Evolutionary conservation across 164 flowering plant species (phyloP).

Genomic region (Aristolochia californica): DNA sequence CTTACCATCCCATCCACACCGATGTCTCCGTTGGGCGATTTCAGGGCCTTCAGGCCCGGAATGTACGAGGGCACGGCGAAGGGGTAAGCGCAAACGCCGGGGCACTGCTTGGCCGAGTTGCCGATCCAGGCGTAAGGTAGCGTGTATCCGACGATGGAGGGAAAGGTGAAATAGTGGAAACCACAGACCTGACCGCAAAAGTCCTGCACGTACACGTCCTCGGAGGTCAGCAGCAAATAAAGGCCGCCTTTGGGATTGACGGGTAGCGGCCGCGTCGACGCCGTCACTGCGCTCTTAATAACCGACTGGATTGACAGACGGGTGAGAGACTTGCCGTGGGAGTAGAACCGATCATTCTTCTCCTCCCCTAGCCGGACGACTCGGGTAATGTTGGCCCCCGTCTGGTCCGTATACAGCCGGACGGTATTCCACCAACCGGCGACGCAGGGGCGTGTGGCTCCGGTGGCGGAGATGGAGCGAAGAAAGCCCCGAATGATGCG

Average conservation of each 20-base stretch:
- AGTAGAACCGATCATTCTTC: conserved; percentile 81
- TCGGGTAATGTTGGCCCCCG: conserved; percentile 63
- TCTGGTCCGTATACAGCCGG: conserved; percentile 83
- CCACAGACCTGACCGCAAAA: conserved; percentile 86
- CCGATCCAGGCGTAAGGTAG: conserved; percentile 97
- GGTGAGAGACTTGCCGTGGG: conserved; percentile 78
- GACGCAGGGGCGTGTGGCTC: conserved; percentile 44
- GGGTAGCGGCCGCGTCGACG: conserved; percentile 57
- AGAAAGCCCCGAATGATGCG: conserved; percentile 61
- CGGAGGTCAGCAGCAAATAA: conserved; percentile 67
- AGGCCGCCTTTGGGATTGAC: conserved; percentile 51
- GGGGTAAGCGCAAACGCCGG: conserved; percentile 71
- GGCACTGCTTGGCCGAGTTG: conserved; percentile 62
- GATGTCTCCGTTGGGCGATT: conserved; percentile 68
- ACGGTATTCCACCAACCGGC: conserved; percentile 81
- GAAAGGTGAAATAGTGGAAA: conserved; percentile 93
- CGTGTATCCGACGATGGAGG: conserved; percentile 67
- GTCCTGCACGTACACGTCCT: conserved; percentile 71
- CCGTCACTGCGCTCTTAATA: conserved; percentile 62
- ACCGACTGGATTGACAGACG: conserved; percentile 72
- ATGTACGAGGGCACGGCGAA: conserved; percentile 68
- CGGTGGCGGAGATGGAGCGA: conserved; percentile 48
- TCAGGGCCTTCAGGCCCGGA: conserved; percentile 53
- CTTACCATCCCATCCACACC: conserved; percentile 88
- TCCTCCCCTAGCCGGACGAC: conserved; percentile 48